Conservation (phyloP, 176 grass and related monocot genomes). For the Oropetium thomaeum region DNA sequence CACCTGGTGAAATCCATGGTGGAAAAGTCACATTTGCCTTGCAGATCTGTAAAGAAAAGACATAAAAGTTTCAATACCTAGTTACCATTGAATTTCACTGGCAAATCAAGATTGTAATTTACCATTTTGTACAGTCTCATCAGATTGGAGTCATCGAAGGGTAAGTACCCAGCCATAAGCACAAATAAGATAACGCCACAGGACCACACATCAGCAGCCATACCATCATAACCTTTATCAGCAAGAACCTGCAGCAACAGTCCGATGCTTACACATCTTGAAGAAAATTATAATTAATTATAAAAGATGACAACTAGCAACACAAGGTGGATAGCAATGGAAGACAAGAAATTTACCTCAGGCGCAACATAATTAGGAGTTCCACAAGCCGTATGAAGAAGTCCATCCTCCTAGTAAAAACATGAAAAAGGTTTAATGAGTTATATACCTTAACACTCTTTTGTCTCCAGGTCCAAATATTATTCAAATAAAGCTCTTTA, state of each 20-base stretch:
- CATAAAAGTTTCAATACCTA: background rate
- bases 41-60: conserved; percentile 52
- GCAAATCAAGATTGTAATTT: conserved; percentile 24
- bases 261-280: conserved; percentile 26
- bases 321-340: background rate
- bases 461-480: background rate
- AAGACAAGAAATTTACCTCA: conserved; percentile 53
- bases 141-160: conserved; percentile 75
- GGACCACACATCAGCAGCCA: conserved; percentile 89
- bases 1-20: conserved; percentile 68
- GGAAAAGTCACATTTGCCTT: conserved; percentile 66
- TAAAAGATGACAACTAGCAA: conserved; percentile 1
- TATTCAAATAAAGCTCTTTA: no score
- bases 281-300: conserved; percentile 2
- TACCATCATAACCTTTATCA: conserved; percentile 97
- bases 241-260: conserved; percentile 65
- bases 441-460: background rate
- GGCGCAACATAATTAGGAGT: conserved; percentile 98
- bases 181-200: conserved; percentile 98
- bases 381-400: conserved; percentile 95
- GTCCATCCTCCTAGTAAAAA: conserved; percentile 59
- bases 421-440: background rate
- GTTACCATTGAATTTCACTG: background rate
- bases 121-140: conserved; percentile 76
- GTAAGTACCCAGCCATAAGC: conserved; percentile 93